These are phyloP conservation scores for Aspergillus biplanus DNA, from an alignment of 495 filamentous ascomycete genomes.

Conservation along the genomic window DNA sequence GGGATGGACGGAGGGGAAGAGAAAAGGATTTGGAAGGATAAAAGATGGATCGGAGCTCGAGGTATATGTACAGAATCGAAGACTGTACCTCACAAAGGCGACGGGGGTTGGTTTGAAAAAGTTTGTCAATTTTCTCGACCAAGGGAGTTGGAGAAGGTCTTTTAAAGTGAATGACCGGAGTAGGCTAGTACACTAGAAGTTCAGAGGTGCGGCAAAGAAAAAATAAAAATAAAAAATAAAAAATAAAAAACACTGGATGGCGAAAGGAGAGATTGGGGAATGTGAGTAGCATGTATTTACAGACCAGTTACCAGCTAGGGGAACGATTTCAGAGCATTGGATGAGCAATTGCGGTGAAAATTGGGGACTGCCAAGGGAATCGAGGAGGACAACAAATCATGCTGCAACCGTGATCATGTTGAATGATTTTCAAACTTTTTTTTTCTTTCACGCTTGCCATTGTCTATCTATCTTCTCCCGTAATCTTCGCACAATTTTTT, in stretches of 20 bases:
- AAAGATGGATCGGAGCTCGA: neutral
- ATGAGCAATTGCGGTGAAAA: slow-evolving; percentile 32
- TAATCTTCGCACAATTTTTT: slow-evolving; percentile 1
- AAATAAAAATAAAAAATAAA: slow-evolving; percentile 12
- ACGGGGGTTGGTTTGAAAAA: slow-evolving; percentile 6
- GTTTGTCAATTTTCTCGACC: slow-evolving; percentile 4
- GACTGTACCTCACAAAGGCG: neutral
- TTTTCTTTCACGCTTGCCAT: neutral
- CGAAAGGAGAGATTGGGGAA: slow-evolving; percentile 12
- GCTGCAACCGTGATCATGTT: slow-evolving; percentile 21
- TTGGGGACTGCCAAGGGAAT: slow-evolving; percentile 11
- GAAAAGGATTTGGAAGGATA: neutral
- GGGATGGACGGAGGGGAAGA: slow-evolving; percentile 2
- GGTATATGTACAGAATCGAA: slow-evolving; percentile 18
- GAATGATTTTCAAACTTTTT: slow-evolving; percentile 7
- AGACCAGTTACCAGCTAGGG: slow-evolving; percentile 10
- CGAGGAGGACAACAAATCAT: slow-evolving; percentile 3
- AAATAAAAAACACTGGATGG: slow-evolving; percentile 14
- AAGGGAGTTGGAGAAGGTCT: slow-evolving; percentile 10
- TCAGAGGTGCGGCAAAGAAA: slow-evolving; percentile 22
- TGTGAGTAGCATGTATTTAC: slow-evolving; percentile 12
- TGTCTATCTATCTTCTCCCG: neutral
- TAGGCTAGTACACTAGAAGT: slow-evolving; percentile 6
- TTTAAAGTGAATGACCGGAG: slow-evolving; percentile 9
- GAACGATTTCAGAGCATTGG: slow-evolving; percentile 11